Evolutionary conservation across 1,139 yeast species (phyloP).

Genomic region (Candida pseudoviswanathii): DNA sequence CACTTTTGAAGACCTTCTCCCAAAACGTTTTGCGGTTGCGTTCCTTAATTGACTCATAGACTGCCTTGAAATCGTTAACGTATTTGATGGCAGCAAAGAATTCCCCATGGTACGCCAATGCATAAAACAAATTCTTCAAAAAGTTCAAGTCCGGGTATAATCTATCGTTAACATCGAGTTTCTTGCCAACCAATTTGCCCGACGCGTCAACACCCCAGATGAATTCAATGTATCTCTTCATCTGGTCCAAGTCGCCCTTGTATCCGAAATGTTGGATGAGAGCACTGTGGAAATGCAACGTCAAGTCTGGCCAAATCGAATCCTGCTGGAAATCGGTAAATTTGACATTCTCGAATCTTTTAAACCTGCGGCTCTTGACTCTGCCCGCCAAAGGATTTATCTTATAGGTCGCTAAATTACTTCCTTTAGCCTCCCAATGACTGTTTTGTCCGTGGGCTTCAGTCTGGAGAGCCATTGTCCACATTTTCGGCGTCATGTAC

Average conservation of each 20-base stretch:
- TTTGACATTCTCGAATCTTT: conserved; percentile 7
- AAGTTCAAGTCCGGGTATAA: conserved; percentile 30
- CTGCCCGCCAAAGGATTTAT: conserved; percentile 16
- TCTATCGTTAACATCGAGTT: conserved; percentile 18
- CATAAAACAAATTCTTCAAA: conserved; percentile 31
- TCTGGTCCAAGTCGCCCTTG: conserved; percentile 25
- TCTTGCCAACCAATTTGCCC: conserved; percentile 21
- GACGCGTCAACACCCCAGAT: conserved; percentile 34
- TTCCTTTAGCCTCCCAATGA: conserved; percentile 30
- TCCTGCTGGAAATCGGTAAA: conserved; percentile 7
- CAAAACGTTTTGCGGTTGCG: conserved; percentile 31
- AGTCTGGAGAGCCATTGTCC: conserved; percentile 38
- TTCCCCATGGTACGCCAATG: conserved; percentile 33
- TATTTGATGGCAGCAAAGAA: conserved; percentile 37
- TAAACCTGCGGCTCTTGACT: conserved; percentile 7
- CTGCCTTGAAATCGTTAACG: conserved; percentile 38
- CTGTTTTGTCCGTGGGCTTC: conserved; percentile 37
- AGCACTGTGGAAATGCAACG: conserved; percentile 28
- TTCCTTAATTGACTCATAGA: conserved; percentile 26
- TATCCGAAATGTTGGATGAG: conserved; percentile 39
- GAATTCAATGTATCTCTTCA: conserved; percentile 29
- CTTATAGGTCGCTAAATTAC: conserved; percentile 21
- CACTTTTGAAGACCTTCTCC: conserved; percentile 42
- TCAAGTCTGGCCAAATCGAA: conserved; percentile 7
- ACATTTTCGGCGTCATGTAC: conserved; percentile 33